These are phyloP conservation scores for Diophrys appendiculata DNA, from an alignment of 73 alveolate species.

Conservation along the genomic window DNA sequence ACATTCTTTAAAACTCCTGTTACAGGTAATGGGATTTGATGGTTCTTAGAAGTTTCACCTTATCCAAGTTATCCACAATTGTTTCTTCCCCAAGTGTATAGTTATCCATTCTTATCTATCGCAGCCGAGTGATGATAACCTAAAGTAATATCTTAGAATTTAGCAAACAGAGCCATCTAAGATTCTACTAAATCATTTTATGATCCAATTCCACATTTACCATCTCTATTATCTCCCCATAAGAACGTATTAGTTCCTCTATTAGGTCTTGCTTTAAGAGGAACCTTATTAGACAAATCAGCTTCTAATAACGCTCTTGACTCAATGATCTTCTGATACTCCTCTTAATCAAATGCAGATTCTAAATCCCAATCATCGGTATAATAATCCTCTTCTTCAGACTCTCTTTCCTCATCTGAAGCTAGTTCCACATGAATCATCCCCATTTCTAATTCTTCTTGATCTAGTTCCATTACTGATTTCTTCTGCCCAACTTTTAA, in stretches of 20 bases:
- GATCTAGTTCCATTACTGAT: not conserved
- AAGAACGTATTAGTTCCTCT: slow-evolving; percentile 40
- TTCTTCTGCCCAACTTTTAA: too few relatives aligned
- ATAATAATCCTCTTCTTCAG: not conserved
- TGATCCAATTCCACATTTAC: slow-evolving; percentile 55
- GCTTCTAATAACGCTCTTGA: not conserved
- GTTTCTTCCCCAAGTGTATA: slow-evolving; percentile 58
- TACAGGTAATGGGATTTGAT: slow-evolving; percentile 53
- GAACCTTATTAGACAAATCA: not conserved
- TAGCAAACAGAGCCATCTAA: slow-evolving; percentile 14
- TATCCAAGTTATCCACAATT: slow-evolving; percentile 51
- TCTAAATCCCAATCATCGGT: not conserved
- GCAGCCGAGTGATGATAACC: slow-evolving; percentile 73
- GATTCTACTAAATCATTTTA: slow-evolving; percentile 24
- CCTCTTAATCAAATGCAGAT: not conserved
- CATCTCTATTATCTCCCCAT: slow-evolving; percentile 62
- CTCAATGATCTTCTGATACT: not conserved
- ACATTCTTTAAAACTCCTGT: slow-evolving; percentile 70
- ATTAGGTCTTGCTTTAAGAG: not conserved
- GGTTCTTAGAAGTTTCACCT: slow-evolving; percentile 16
- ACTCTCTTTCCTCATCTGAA: too few relatives aligned
- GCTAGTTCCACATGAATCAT: not conserved
- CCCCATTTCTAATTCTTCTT: not conserved
- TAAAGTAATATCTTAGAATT: slow-evolving; percentile 28
- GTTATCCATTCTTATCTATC: slow-evolving; percentile 32